Evolutionary conservation across 1,284 basidiomycete species (phyloP).

Genomic region (Malassezia arunalokei): DNA sequence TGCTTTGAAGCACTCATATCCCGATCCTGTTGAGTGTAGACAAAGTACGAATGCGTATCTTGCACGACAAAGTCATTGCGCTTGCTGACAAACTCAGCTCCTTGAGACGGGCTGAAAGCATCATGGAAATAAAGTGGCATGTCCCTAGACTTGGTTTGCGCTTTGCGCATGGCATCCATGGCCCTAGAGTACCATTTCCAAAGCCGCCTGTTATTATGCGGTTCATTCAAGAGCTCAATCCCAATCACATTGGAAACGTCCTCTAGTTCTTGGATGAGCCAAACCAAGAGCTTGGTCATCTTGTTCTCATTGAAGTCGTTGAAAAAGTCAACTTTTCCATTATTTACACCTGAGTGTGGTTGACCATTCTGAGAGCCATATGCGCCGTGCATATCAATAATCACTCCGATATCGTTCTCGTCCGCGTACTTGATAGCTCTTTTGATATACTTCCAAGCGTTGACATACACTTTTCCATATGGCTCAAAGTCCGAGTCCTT

Average conservation of each 20-base stretch:
- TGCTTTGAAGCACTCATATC: slow-evolving; percentile 29
- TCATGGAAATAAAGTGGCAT: slow-evolving; percentile 66
- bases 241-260: slow-evolving; percentile 61
- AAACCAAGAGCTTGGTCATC: slow-evolving; percentile 55
- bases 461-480: slow-evolving; percentile 56
- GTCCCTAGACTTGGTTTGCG: slow-evolving; percentile 49
- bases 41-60: slow-evolving; percentile 60
- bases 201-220: slow-evolving; percentile 43
- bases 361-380: slow-evolving; percentile 57
- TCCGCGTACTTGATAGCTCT: slow-evolving; percentile 61
- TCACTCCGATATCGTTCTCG: slow-evolving; percentile 57
- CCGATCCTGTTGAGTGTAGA: slow-evolving; percentile 49
- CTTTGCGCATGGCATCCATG: slow-evolving; percentile 53
- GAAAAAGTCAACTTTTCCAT: slow-evolving; percentile 54
- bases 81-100: slow-evolving; percentile 53
- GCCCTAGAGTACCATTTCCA: slow-evolving; percentile 47
- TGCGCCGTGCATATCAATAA: slow-evolving; percentile 65
- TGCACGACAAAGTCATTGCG: slow-evolving; percentile 61
- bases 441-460: slow-evolving; percentile 54
- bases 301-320: slow-evolving; percentile 51
- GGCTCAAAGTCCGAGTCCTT: slow-evolving; percentile 54
- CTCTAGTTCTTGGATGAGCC: slow-evolving; percentile 54
- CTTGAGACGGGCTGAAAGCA: slow-evolving; percentile 57
- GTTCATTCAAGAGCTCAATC: slow-evolving; percentile 66
- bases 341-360: slow-evolving; percentile 62